Evolutionary conservation across 352 stramenopile genomes (phyloP), one percentile per base, ranked within the genome.

Genomic region (Phytophthora melonis): DNA sequence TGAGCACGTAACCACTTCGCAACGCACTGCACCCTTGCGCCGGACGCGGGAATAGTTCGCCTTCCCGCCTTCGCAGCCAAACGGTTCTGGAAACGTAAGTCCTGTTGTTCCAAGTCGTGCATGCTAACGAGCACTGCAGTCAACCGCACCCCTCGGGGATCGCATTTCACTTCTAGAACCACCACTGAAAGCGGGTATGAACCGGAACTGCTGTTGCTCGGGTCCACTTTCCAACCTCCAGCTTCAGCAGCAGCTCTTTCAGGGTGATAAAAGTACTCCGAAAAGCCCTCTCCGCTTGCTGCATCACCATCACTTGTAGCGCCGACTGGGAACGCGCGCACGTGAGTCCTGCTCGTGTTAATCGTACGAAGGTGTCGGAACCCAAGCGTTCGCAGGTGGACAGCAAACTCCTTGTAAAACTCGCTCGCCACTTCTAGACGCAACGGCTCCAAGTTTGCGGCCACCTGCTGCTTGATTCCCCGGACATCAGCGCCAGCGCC

Each of bases 391-490:
- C 77, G 70, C n/a, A 94, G 73, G 61, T 93, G 84, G 2, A 81
- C 54, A 0, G 82, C 81, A 39, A 89, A 96, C 67, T 92, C 79
- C 4, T 93, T 72, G 32, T 88, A 92, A 57, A 94, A 96, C 10
- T 81, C 82, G 25, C 88, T 84, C 3, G 84, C 84, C 8, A 96
- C 88, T 58, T 92, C 80, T 66, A 95, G 81, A 10, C 81, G 79
- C 34, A 91, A 60, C 8, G 91, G 76, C 56, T 92, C 84, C 32
- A 94, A 82, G 23, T 93, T 92, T 43, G 85, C 80, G 53, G 86
- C 79, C 52, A 92, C 92, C 59, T 93, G 89, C 49, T 92, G 74
- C 65, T 94, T 92, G 66, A 95, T 88, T 27, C 83, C 76, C 1
- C 75, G 74, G 19, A 94, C 72, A 21, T 87, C 83, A 16, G 86